Conservation (phyloP, 768 basidiomycete genomes). For the Leccinum variicolor region DNA sequence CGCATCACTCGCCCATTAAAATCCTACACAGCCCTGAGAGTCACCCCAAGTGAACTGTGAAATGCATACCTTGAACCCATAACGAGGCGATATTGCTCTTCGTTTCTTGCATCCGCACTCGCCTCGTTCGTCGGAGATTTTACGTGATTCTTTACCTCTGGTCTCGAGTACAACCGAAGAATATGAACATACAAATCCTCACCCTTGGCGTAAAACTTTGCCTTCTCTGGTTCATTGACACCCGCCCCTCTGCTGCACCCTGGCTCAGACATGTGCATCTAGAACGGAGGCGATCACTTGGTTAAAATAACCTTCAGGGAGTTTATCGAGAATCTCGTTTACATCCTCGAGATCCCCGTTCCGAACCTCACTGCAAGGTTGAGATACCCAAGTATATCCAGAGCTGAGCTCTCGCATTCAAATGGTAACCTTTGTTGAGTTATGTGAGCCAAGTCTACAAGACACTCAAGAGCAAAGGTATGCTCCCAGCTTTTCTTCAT, state of each 20-base stretch:
- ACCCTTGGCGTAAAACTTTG: no score
- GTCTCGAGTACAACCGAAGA: not conserved
- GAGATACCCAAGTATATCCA: slow-evolving; percentile 77
- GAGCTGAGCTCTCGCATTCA: slow-evolving; percentile 91
- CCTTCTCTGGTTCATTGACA: no score
- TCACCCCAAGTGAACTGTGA: slow-evolving; percentile 61
- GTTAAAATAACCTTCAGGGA: slow-evolving; percentile 81
- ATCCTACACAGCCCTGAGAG: not conserved
- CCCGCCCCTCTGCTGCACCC: no score
- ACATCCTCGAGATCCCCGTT: slow-evolving; percentile 73
- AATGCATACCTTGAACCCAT: slow-evolving; percentile 54
- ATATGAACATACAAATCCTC: no score
- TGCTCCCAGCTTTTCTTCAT: slow-evolving; percentile 11
- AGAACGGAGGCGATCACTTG: slow-evolving; percentile 96
- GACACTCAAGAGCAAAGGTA: slow-evolving; percentile 71
- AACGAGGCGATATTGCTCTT: slow-evolving; percentile 65
- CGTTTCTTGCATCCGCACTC: slow-evolving; percentile 49
- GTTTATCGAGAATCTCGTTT: slow-evolving; percentile 91
- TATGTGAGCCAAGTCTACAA: slow-evolving; percentile 84
- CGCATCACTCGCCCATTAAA: slow-evolving; percentile 20
- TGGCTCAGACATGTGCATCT: slow-evolving; percentile 76
- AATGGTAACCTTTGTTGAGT: slow-evolving; percentile 66
- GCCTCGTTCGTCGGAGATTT: slow-evolving; percentile 37
- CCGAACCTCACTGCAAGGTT: slow-evolving; percentile 77
- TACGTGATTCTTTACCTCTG: not conserved